These are phyloP conservation scores for Mucor indicus DNA, from an alignment of 371 early-diverging fungal species.

Conservation along the genomic window DNA sequence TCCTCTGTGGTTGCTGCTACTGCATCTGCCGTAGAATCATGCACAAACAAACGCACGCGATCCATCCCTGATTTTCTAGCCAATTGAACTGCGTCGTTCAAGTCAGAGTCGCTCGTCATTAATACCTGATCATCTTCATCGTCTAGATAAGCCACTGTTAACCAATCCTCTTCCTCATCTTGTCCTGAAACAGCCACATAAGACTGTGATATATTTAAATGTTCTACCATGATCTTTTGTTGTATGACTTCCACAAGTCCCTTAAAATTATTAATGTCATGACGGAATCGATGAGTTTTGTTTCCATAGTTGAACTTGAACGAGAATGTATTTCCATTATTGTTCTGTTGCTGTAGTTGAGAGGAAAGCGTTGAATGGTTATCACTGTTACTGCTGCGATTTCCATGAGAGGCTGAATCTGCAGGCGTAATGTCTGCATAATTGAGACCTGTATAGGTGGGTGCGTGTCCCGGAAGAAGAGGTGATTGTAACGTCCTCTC, in stretches of 20 bases:
- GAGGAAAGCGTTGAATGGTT: conserved; percentile 23
- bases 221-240: conserved; percentile 28
- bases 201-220: conserved; percentile 26
- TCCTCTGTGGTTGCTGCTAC: conserved; percentile 6
- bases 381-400: conserved; percentile 20
- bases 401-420: conserved; percentile 30
- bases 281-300: conserved; percentile 75
- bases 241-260: conserved; percentile 48
- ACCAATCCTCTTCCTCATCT: conserved; percentile 29
- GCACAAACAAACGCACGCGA: conserved; percentile 69
- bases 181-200: conserved; percentile 8
- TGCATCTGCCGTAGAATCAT: conserved; percentile 19
- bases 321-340: conserved; percentile 47
- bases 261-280: conserved; percentile 47
- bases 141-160: conserved; percentile 78
- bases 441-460: conserved; percentile 21
- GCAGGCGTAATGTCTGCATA: conserved; percentile 34
- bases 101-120: conserved; percentile 71
- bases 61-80: conserved; percentile 69
- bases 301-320: conserved; percentile 74
- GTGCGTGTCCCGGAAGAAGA: conserved; percentile 24
- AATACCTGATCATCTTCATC: conserved; percentile 85
- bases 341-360: no score
- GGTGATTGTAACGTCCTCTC: conserved; percentile 10
- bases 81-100: conserved; percentile 76